Conservation (phyloP, 306 rosid species). For the Corylus avellana region DNA sequence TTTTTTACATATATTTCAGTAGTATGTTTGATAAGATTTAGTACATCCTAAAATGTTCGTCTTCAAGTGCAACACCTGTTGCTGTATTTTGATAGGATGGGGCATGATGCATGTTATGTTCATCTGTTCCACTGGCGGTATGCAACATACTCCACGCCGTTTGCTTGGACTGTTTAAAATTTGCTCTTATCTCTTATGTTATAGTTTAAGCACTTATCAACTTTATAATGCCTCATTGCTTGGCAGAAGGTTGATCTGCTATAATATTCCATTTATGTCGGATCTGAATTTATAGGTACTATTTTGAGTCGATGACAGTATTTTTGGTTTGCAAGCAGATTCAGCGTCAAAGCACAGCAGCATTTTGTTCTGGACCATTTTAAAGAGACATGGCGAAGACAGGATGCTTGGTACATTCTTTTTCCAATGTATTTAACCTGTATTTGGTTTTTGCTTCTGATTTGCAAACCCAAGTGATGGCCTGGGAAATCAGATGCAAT, state of each 20-base stretch:
- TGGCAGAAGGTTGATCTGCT: background rate
- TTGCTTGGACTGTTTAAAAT: background rate
- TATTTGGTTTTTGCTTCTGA: constrained; percentile 18
- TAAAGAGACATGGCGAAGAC: constrained; percentile 22
- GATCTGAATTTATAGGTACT: constrained; percentile 1
- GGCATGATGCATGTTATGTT: background rate
- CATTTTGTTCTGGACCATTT: background rate
- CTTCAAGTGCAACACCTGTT: background rate
- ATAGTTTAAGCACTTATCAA: background rate
- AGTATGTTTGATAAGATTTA: background rate
- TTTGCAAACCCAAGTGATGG: constrained; percentile 23
- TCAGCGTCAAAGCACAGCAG: constrained; percentile 17
- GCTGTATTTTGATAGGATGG: background rate
- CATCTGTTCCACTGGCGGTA: background rate
- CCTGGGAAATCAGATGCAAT: constrained; percentile 4
- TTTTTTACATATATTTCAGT: background rate
- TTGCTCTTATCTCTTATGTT: background rate
- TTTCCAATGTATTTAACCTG: constrained; percentile 11
- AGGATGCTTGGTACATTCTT: constrained; percentile 9
- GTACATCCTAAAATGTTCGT: background rate
- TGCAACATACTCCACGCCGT: background rate
- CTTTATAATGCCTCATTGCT: background rate
- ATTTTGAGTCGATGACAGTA: constrained; percentile 13
- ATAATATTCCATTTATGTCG: background rate
- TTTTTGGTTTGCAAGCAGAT: constrained; percentile 33